Conservation (phyloP, 768 basidiomycete genomes). For the Clitopilus passeckerianus region DNA sequence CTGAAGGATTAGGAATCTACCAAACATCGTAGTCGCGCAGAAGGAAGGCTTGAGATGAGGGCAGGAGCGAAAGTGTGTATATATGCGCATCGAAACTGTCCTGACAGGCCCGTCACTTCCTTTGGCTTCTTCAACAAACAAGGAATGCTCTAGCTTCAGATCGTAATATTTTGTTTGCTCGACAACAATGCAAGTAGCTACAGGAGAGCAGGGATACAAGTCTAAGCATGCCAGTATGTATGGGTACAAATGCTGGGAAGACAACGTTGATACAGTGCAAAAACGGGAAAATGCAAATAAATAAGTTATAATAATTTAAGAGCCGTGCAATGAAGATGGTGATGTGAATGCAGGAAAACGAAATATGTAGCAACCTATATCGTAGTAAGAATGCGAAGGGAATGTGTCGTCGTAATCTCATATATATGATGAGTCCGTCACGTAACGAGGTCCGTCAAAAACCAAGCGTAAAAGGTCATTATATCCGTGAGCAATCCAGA, state of each 20-base stretch:
- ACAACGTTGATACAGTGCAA: not conserved
- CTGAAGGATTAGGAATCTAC: not conserved
- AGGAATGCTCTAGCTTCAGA: no score
- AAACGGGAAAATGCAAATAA: not conserved
- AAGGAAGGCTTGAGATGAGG: no score
- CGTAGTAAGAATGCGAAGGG: not conserved
- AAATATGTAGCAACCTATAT: not conserved
- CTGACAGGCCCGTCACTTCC: no score
- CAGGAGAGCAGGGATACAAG: not conserved
- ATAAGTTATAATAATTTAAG: not conserved
- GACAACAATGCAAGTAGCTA: not conserved
- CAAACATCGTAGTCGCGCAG: no score
- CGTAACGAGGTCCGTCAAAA: not conserved
- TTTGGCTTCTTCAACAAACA: no score
- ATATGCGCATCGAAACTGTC: not conserved
- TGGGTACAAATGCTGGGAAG: not conserved
- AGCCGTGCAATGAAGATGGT: not conserved
- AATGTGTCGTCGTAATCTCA: not conserved
- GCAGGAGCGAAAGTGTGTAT: not conserved
- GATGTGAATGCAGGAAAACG: not conserved
- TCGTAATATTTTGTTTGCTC: not conserved
- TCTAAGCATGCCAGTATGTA: not conserved
- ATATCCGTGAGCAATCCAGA: not conserved
- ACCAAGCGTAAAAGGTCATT: not conserved
- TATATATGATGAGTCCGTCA: not conserved